Evolutionary conservation across 2,329 filamentous ascomycete species (phyloP).

Genomic region (Ophiostoma himal-ulmi): DNA sequence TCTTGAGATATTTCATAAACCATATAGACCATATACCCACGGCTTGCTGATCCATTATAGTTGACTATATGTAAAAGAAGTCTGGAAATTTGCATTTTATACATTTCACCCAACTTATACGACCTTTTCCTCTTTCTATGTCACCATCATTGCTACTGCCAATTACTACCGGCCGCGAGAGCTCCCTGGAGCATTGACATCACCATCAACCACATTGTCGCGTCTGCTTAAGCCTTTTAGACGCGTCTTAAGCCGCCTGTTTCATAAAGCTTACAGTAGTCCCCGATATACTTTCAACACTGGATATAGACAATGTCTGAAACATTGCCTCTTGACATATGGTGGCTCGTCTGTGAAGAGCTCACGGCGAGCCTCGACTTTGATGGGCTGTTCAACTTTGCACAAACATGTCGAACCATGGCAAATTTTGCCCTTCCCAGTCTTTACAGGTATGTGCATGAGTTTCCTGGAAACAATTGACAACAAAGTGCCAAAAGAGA

Average conservation of each 20-base stretch:
- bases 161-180: neutral
- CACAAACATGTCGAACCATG: slow-evolving; percentile 49
- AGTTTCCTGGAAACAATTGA: neutral
- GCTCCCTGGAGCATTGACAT: neutral
- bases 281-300: neutral
- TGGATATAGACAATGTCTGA: slow-evolving; percentile 5
- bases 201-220: neutral
- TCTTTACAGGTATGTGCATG: slow-evolving; percentile 52
- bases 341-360: slow-evolving; percentile 56
- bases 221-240: neutral
- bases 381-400: slow-evolving; percentile 54
- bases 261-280: neutral
- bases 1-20: neutral
- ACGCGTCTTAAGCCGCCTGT: neutral
- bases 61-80: neutral
- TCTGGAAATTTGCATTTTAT: no score
- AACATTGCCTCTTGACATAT: slow-evolving; percentile 52
- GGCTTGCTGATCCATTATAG: neutral
- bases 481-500: neutral
- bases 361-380: slow-evolving; percentile 53
- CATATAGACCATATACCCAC: neutral
- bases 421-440: slow-evolving; percentile 54
- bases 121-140: neutral
- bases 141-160: neutral
- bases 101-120: no score